phyloP scores from a whole-genome alignment of 805 yeast genomes.

The Kuraishia floccosa region DNA sequence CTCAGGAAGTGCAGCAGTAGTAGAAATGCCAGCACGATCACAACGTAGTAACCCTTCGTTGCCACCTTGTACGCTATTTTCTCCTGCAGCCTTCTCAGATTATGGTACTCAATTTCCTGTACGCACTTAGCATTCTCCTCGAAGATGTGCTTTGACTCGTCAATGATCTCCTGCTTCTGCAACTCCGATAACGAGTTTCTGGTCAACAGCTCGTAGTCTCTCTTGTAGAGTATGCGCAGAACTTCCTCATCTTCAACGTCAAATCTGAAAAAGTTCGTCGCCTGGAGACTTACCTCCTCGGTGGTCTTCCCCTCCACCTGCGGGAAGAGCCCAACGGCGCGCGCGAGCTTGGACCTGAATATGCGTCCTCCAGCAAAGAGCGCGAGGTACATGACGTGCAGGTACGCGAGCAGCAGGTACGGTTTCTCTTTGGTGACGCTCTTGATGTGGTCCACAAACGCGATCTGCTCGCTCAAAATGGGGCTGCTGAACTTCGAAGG shows the following conservation, averaged over 20 bases:
- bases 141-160: slow-evolving; percentile 57
- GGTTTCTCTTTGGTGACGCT: slow-evolving; percentile 50
- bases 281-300: slow-evolving; percentile 47
- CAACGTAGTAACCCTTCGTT: slow-evolving; percentile 39
- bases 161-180: slow-evolving; percentile 60
- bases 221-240: slow-evolving; percentile 56
- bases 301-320: slow-evolving; percentile 55
- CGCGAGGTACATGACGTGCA: slow-evolving; percentile 79
- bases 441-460: slow-evolving; percentile 49
- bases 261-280: slow-evolving; percentile 63
- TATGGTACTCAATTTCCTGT: slow-evolving; percentile 56
- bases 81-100: slow-evolving; percentile 42
- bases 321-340: slow-evolving; percentile 66
- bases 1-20: slow-evolving; percentile 13
- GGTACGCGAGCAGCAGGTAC: slow-evolving; percentile 61
- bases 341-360: slow-evolving; percentile 53
- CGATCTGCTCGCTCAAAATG: slow-evolving; percentile 48
- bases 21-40: slow-evolving; percentile 21
- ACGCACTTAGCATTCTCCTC: slow-evolving; percentile 49
- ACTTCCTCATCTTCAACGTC: slow-evolving; percentile 53
- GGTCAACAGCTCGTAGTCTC: slow-evolving; percentile 69
- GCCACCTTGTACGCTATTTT: slow-evolving; percentile 42
- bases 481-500: slow-evolving; percentile 46
- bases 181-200: slow-evolving; percentile 58
- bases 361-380: slow-evolving; percentile 80